Percentiles rank a stretch among this genome's conserved stretches.
Evolutionary conservation across 2,329 filamentous ascomycete genomes (phyloP).

Genomic region (Teratosphaeriaceae sp.): DNA sequence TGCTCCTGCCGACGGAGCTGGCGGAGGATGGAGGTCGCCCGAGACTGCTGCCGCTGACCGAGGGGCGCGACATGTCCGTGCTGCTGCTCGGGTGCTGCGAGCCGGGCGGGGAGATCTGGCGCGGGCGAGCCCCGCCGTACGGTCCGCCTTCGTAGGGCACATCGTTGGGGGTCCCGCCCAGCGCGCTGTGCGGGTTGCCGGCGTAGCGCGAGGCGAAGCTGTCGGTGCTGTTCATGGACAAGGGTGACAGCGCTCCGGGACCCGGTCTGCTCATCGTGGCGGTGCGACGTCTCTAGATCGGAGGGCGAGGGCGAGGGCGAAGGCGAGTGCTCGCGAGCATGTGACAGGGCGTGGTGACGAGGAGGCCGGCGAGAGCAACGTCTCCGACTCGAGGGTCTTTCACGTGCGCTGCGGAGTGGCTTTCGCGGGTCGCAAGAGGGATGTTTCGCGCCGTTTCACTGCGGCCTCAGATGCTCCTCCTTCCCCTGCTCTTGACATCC

Average conservation of each 20-base stretch:
- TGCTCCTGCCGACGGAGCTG: conserved; percentile 79
- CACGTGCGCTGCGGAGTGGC: neutral
- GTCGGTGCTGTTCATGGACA: conserved; percentile 75
- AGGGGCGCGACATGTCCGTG: conserved; percentile 40
- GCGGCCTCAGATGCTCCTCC: neutral
- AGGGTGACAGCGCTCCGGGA: conserved; percentile 54
- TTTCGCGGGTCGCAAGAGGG: neutral
- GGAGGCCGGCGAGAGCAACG: neutral
- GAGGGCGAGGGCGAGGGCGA: too few species aligned
- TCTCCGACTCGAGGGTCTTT: too few species aligned
- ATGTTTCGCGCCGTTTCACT: conserved; percentile 1
- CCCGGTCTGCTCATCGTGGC: conserved; percentile 7
- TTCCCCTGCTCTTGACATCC: neutral
- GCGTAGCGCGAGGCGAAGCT: conserved; percentile 23
- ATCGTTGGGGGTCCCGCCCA: conserved; percentile 17
- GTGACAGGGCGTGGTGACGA: neutral
- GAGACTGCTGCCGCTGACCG: conserved; percentile 42
- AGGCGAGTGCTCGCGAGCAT: conserved; percentile 2
- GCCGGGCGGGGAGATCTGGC: conserved; percentile 23
- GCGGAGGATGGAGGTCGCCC: conserved; percentile 68
- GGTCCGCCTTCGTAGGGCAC: conserved; percentile 23
- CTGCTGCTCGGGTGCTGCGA: conserved; percentile 36
- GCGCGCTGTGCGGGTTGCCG: conserved; percentile 9
- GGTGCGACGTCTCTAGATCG: too few species aligned
- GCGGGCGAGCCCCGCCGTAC: conserved; percentile 24